Evolutionary conservation across 75 land plant genomes (phyloP).

Genomic region (Selaginella tamariscina): DNA sequence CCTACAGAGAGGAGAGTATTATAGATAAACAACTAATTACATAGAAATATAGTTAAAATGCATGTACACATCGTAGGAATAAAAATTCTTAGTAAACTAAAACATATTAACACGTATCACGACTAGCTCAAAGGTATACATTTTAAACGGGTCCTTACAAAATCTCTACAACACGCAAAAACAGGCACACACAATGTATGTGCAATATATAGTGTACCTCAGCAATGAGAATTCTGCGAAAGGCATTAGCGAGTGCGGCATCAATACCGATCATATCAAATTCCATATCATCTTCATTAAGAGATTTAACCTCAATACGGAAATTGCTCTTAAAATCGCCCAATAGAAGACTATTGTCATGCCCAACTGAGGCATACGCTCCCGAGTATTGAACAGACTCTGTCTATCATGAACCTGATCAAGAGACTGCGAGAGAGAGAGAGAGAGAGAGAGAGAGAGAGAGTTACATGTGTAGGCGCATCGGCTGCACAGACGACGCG

Average conservation of each 20-base stretch:
- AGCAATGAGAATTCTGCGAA: slow-evolving; percentile 85
- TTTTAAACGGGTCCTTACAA: too few species aligned
- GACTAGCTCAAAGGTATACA: neutral
- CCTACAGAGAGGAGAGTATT: slow-evolving; percentile 26
- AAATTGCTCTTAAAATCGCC: slow-evolving; percentile 49
- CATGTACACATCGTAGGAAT: too few species aligned
- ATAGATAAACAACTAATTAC: neutral
- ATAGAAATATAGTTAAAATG: too few species aligned
- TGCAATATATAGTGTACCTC: slow-evolving; percentile 39
- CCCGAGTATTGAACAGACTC: slow-evolving; percentile 75
- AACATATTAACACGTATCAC: too few species aligned
- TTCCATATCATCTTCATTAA: slow-evolving; percentile 71
- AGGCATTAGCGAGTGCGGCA: slow-evolving; percentile 90
- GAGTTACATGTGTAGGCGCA: slow-evolving; percentile 64
- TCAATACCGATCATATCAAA: slow-evolving; percentile 96
- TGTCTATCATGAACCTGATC: slow-evolving; percentile 28
- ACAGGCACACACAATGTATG: neutral
- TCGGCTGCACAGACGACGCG: slow-evolving; percentile 67
- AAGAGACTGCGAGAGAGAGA: neutral
- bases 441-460: neutral
- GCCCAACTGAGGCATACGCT: slow-evolving; percentile 61
- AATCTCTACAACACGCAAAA: slow-evolving; percentile 3
- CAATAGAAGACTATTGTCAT: slow-evolving; percentile 59
- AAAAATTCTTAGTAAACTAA: too few species aligned
- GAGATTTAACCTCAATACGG: slow-evolving; percentile 43